Evolutionary conservation across 2,329 filamentous ascomycete species (phyloP), one percentile per base, ranked within the genome.

Genomic region (Ceratocystis variospora): DNA sequence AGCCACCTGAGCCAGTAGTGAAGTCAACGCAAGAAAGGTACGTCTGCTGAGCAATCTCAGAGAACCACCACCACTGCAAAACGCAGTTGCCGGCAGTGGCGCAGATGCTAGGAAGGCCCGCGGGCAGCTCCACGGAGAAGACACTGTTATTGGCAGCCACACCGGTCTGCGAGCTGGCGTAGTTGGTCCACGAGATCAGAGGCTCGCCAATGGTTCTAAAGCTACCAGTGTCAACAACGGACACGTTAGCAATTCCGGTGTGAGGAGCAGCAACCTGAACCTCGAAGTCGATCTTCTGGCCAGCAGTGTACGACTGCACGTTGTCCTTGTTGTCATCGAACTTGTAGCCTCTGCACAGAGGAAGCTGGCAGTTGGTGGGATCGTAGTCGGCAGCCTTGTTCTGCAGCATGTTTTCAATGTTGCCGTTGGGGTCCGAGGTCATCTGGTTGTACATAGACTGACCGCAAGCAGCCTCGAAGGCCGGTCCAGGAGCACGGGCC

Each of bases 111-210:
- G 75, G 72, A 31, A 72, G 69, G 63, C 68, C 67, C 15, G 64
- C 28, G 2, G 75, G 75, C 15, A 77, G 72, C 10, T 73, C 75
- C 33, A 80, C 76, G 66, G 76, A 75, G 66, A 82, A 79, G 67
- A 71, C 71, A 12, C 74, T 76, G 73, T 79, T 79, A 73, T 79
- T 79, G 41, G 74, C 71, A 8, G 74, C 73, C 44, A 78, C 68
- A 37, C 70, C 70, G 12, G 72, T 61, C 67, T 75, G 71, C 71
- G 79, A 77, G 67, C 80, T 75, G 33, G 82, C 83, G 70, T 85
- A 86, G 70, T 75, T 75, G 70, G 78, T 76, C 73, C 81, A 86
- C 69, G 76, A 77, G 68, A 80, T 82, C 69, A 86, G 75, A 15
- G 79, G 78, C 61, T 73, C 68, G 44, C 81, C 82, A 31, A 86